Evolutionary conservation across 306 rosid species (phyloP).

Genomic region (Vachellia pachyceras): DNA sequence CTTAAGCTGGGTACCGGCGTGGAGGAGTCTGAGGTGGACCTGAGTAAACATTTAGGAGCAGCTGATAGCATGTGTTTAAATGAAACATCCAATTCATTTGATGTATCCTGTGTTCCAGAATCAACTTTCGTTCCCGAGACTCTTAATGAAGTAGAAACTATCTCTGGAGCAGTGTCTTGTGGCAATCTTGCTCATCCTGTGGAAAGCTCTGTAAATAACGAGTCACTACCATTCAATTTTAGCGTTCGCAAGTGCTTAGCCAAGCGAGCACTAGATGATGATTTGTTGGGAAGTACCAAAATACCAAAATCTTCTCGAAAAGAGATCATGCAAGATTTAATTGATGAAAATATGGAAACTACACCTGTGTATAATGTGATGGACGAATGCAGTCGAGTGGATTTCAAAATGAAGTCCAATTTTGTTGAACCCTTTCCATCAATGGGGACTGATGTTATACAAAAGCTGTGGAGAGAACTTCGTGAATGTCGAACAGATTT

Average conservation of each 20-base stretch:
- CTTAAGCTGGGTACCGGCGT: slow-evolving; percentile 43
- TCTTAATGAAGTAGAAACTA: slow-evolving; percentile 49
- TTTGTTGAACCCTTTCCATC: slow-evolving; percentile 45
- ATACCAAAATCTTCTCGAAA: slow-evolving; percentile 48
- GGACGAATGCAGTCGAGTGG: slow-evolving; percentile 70
- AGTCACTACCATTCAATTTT: slow-evolving; percentile 37
- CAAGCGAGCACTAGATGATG: slow-evolving; percentile 33
- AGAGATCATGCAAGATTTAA: slow-evolving; percentile 49
- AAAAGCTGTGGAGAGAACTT: slow-evolving; percentile 68
- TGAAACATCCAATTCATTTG: slow-evolving; percentile 51
- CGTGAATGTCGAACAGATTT: slow-evolving; percentile 56
- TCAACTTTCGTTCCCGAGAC: slow-evolving; percentile 68
- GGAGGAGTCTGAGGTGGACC: slow-evolving; percentile 45
- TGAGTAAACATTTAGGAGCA: slow-evolving; percentile 46
- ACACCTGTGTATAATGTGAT: slow-evolving; percentile 43
- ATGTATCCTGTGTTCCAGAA: slow-evolving; percentile 69
- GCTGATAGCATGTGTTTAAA: slow-evolving; percentile 42
- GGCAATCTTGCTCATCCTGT: slow-evolving; percentile 42
- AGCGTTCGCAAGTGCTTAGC: slow-evolving; percentile 25
- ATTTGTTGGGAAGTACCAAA: slow-evolving; percentile 44
- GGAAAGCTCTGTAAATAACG: slow-evolving; percentile 50
- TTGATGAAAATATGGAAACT: slow-evolving; percentile 51
- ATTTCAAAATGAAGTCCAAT: slow-evolving; percentile 41
- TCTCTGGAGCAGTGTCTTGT: slow-evolving; percentile 48
- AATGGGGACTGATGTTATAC: slow-evolving; percentile 49